Base-by-base conservation (phyloP, 345 rosid species). In the Brassica juncea region DNA sequence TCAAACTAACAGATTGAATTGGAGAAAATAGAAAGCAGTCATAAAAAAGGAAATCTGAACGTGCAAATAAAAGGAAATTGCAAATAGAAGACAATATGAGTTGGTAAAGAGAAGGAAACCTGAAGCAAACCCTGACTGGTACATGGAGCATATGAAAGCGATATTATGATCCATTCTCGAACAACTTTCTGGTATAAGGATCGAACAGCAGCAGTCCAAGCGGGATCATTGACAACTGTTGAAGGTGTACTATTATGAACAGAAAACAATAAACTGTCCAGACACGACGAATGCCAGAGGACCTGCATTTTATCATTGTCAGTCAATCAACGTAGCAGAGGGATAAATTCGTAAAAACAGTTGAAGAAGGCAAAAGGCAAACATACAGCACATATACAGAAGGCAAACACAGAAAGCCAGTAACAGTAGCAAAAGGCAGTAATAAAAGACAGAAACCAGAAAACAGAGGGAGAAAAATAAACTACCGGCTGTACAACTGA, bases 121-220 rank as follows among this genome's bases (percentile, higher is more conserved):
- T 96, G 99, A 77, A 96, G 93, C 80, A 96, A 87, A 71, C 99
- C 99, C 89, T 96, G 99, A 82, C 90, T 91, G 25, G 99, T 96
- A 85, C 99, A 96, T 10, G 99, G 99, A 75, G 99, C 98, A 86
- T 88, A 83, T 68, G 98, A 96, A 59, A 96, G 89, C 30, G 99
- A 93, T 80, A 86, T 84, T 67, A 91, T 78, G 84, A 93, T 87
- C 99, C 99, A 96, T 78, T 96, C 98, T 76, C 90, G 88, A 69
- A 96, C 87, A 84, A 87, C 75, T 82, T 80, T 90, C 86, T 93
- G 97, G 83, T 91, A 96, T 76, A 96, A 88, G 64, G 98, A 87
- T 70, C 90, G 97, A 66, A 93, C 88, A 25, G 94, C 86, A 8
- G 85, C 91, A 74, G 87, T 80, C 90, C 88, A 88, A 61, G 93